These are phyloP conservation scores for Pseudoscleropodium purum DNA, from an alignment of 225 moss, liverwort and hornwort species.

Conservation along the genomic window DNA sequence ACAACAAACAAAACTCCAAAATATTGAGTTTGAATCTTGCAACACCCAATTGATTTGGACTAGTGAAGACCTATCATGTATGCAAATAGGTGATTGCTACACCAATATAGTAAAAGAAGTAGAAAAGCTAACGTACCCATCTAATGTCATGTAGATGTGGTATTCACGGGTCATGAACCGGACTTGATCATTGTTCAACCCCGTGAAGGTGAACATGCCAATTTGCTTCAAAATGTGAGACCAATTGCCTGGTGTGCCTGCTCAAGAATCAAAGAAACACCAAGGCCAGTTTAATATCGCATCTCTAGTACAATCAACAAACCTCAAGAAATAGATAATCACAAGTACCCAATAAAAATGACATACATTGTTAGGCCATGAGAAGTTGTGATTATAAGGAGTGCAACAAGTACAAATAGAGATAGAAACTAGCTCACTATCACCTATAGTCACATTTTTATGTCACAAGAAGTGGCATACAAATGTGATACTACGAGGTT, in stretches of 20 bases:
- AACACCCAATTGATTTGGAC: not conserved
- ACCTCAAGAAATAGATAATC: not conserved
- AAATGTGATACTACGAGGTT: not conserved
- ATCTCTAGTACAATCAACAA: not conserved
- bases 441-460: not conserved
- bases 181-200: slow-evolving; percentile 69
- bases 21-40: not conserved
- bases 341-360: not conserved
- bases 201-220: slow-evolving; percentile 95
- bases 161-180: slow-evolving; percentile 72
- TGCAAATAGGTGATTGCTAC: not conserved
- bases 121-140: slow-evolving; percentile 45
- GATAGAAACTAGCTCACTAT: not conserved
- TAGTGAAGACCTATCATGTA: not conserved
- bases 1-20: not conserved
- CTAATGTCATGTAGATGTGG: slow-evolving; percentile 85
- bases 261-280: not conserved
- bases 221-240: slow-evolving; percentile 83
- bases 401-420: not conserved
- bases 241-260: slow-evolving; percentile 92
- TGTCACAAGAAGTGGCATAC: not conserved
- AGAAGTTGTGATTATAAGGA: not conserved
- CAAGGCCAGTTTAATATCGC: not conserved
- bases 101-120: not conserved
- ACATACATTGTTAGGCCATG: not conserved